Conservation (phyloP, 768 basidiomycete genomes). For the Calocybe indica region DNA sequence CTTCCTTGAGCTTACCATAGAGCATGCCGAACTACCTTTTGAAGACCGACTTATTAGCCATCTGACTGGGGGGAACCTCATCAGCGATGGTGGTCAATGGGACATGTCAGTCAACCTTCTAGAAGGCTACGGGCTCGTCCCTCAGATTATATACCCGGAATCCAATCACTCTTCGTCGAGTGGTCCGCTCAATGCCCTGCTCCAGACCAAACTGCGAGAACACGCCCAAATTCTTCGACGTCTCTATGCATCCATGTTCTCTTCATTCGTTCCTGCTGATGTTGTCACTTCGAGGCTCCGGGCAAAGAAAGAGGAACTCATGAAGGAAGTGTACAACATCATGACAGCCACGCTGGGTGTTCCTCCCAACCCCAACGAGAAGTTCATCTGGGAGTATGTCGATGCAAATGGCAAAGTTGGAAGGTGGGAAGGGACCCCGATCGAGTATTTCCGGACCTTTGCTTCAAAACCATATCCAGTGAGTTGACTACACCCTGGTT, state of each 20-base stretch:
- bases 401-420: slow-evolving; percentile 71
- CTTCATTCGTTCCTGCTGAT: slow-evolving; percentile 39
- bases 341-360: slow-evolving; percentile 84
- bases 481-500: slow-evolving; percentile 11
- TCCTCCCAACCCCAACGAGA: slow-evolving; percentile 66
- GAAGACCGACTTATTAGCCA: slow-evolving; percentile 80
- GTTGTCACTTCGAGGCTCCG: slow-evolving; percentile 53
- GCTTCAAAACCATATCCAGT: slow-evolving; percentile 52
- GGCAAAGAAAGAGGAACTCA: slow-evolving; percentile 77
- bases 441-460: slow-evolving; percentile 72
- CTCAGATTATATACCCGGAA: slow-evolving; percentile 79
- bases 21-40: slow-evolving; percentile 72
- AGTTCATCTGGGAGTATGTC: slow-evolving; percentile 87
- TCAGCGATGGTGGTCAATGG: slow-evolving; percentile 93
- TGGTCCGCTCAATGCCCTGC: slow-evolving; percentile 62
- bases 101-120: slow-evolving; percentile 73
- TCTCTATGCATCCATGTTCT: slow-evolving; percentile 48
- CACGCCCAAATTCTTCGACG: slow-evolving; percentile 77
- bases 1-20: slow-evolving; percentile 83
- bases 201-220: slow-evolving; percentile 91
- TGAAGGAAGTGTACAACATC: slow-evolving; percentile 80
- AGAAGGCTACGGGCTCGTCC: slow-evolving; percentile 81
- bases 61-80: slow-evolving; percentile 61
- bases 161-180: slow-evolving; percentile 78
- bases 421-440: slow-evolving; percentile 75